Percentiles rank a stretch among this genome's conserved stretches.
phyloP scores from a whole-genome alignment of 2,329 filamentous ascomycete species.

The Knufia fluminis region DNA sequence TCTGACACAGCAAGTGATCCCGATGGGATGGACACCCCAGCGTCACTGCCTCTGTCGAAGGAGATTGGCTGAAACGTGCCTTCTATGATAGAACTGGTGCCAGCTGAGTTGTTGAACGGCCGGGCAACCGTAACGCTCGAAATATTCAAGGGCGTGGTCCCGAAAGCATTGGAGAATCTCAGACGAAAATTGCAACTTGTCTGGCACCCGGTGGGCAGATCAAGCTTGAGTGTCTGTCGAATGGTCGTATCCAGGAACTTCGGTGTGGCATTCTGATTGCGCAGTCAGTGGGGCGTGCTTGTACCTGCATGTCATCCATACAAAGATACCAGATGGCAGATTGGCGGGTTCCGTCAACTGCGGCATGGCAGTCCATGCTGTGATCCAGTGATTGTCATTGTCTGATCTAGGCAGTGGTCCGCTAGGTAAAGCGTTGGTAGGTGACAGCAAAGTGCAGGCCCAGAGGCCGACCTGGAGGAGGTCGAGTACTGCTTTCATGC shows the following conservation, averaged over 20 bases:
- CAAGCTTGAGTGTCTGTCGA: constrained; percentile 49
- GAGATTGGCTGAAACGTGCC: constrained; percentile 46
- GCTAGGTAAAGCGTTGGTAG: too few species aligned
- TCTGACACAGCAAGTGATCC: constrained; percentile 54
- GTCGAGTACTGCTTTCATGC: too few species aligned
- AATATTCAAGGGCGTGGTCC: constrained; percentile 50
- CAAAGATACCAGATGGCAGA: constrained; percentile 52
- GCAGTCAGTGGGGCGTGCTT: constrained; percentile 5
- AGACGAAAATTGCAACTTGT: constrained; percentile 43
- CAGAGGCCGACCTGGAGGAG: too few species aligned
- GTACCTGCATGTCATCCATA: constrained; percentile 28
- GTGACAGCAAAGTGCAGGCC: too few species aligned
- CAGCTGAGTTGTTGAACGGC: constrained; percentile 45
- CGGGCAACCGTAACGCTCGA: constrained; percentile 51
- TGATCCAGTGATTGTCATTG: constrained; percentile 43
- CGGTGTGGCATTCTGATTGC: constrained; percentile 41
- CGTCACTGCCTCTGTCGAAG: constrained; percentile 46
- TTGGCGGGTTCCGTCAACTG: constrained; percentile 55
- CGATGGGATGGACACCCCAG: constrained; percentile 43
- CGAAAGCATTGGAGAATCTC: constrained; percentile 58
- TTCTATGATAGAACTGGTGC: constrained; percentile 44
- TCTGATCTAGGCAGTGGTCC: too few species aligned
- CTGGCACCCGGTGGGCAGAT: constrained; percentile 47
- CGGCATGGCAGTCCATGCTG: constrained; percentile 58
- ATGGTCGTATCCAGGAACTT: constrained; percentile 55